Base-by-base conservation (phyloP, 1,284 basidiomycete genomes). In the Fomitopsis schrenkii region DNA sequence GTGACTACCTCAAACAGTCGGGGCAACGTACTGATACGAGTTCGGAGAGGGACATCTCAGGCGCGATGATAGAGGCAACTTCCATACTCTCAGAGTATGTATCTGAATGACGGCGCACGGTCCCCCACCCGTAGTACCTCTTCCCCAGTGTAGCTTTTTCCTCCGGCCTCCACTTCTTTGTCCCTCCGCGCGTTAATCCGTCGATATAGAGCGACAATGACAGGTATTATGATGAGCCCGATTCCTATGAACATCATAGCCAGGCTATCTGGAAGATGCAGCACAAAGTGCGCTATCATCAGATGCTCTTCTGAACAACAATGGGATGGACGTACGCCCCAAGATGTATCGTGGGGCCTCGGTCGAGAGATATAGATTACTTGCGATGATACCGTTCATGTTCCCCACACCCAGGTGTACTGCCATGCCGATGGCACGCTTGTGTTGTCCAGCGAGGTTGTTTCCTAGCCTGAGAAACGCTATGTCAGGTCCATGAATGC, bases 241-340 rank as follows among this genome's bases (percentile, higher is more conserved):
- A 90, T 82, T 3, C 80, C 81, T 36, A 88, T 77, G 62, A 90
- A 87, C 80, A 87, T 87, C 36, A 90, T 72, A 68, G 87, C 86
- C 36, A 88, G 63, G 2, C 75, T 85, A 67, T 88, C 87, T 89
- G 61, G 44, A 38, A 33, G 17, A 22, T 30, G 2, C 9, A 12
- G 17, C 5, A 55, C 54, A 30, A 55, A 35, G 8, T 12, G 14
- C 15, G 15, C 14, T 12, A 15, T 14, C 8, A 14, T 10, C 9
- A 40, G 38, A 40, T 40, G 38, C 2, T 36, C 38, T 33, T 33
- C 30, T 3, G 5, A 14, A 40, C 3, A 8, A 40, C 38, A n/a
- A n/a, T 1, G 28, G 7, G 22, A 57, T 36, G n/a, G 6, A 75
- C 81, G 56, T 63, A 86, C 87, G 83, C 33, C 87, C 87, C 46